phyloP scores from a whole-genome alignment of 257 asterid species.

The Knoxia roxburghii region DNA sequence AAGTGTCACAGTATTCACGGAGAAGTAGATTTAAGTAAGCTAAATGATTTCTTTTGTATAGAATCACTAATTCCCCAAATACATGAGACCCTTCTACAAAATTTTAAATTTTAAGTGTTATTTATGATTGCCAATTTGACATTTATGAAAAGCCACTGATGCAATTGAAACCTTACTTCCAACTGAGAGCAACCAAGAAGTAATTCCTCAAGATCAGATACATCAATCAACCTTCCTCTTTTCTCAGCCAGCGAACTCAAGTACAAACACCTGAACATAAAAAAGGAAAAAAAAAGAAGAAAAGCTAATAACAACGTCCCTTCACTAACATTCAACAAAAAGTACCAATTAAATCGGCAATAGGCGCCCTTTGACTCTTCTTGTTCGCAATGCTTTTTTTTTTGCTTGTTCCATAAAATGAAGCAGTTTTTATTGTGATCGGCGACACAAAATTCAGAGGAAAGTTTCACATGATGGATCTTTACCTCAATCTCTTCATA shows the following conservation, averaged over 20 bases:
- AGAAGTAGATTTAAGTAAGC: neutral
- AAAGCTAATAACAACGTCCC: slow-evolving; percentile 24
- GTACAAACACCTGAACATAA: slow-evolving; percentile 69
- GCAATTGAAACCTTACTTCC: slow-evolving; percentile 74
- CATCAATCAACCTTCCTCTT: slow-evolving; percentile 77
- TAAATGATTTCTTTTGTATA: neutral
- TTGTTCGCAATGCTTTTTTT: too few species aligned
- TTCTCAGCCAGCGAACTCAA: slow-evolving; percentile 88
- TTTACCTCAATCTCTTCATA: too few species aligned
- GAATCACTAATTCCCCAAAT: neutral
- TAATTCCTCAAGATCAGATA: slow-evolving; percentile 78
- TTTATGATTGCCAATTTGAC: neutral
- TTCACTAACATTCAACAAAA: slow-evolving; percentile 16
- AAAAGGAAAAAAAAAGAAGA: slow-evolving; percentile 11
- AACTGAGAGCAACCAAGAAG: slow-evolving; percentile 80
- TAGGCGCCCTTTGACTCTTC: too few species aligned
- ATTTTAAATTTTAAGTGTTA: neutral
- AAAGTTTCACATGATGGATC: too few species aligned
- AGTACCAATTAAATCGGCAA: slow-evolving; percentile 1
- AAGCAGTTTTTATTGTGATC: too few species aligned
- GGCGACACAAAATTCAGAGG: too few species aligned
- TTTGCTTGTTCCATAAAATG: too few species aligned
- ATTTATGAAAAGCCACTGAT: neutral
- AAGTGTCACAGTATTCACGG: neutral
- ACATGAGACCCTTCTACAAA: neutral